These are phyloP conservation scores for Lunasporangiospora selenospora DNA, from an alignment of 192 early-diverging fungal species.

Conservation along the genomic window DNA sequence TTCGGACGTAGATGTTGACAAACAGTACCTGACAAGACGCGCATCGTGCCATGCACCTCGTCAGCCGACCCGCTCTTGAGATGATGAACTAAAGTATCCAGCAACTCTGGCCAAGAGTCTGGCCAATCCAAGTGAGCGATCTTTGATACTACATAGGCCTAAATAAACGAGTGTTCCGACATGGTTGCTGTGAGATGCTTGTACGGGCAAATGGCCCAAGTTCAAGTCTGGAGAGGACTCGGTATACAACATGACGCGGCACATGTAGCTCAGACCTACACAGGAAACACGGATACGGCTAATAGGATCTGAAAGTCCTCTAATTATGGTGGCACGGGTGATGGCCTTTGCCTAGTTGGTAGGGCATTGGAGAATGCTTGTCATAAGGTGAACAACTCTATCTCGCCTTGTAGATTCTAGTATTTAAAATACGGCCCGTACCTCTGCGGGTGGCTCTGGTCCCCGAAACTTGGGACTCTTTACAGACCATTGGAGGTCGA, in stretches of 20 bases:
- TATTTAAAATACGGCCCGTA: conserved; percentile 14
- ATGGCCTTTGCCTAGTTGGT: no score
- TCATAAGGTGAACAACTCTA: no score
- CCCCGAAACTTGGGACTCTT: conserved; percentile 57
- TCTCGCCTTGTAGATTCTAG: no score
- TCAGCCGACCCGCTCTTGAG: conserved; percentile 66
- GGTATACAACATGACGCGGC: no score
- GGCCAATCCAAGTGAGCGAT: conserved; percentile 94
- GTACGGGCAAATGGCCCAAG: no score
- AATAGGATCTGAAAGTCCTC: conserved; percentile 61
- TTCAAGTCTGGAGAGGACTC: no score
- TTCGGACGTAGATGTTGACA: no score
- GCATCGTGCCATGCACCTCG: conserved; percentile 86
- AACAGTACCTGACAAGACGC: conserved; percentile 63
- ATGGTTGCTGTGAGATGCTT: no score
- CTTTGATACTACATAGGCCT: conserved; percentile 84
- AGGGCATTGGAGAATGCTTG: no score
- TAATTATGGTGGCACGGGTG: conserved; percentile 56
- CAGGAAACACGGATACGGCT: conserved; percentile 68
- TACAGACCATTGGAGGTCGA: conserved; percentile 74
- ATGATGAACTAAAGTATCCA: conserved; percentile 70
- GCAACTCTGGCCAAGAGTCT: conserved; percentile 87
- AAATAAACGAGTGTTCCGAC: background rate
- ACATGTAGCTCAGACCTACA: no score
- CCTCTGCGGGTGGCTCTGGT: conserved; percentile 62